Conservation (phyloP, 2,329 filamentous ascomycete genomes). For the Penicillium corylophilum region DNA sequence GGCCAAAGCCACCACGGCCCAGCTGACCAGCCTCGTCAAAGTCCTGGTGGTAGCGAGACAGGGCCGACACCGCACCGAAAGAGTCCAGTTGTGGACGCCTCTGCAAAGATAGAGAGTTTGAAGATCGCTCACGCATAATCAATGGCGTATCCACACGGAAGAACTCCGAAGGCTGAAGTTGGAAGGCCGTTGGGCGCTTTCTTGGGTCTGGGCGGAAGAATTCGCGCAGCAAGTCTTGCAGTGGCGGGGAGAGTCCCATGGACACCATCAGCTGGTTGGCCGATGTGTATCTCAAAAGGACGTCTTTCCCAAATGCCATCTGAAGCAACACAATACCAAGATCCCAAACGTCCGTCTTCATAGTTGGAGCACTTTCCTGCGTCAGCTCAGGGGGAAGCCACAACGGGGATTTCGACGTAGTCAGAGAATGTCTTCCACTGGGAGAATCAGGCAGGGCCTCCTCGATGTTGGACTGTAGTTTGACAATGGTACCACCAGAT, state of each 20-base stretch:
- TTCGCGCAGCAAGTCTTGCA: conserved; percentile 76
- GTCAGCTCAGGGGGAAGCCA: conserved; percentile 80
- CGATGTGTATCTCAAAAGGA: conserved; percentile 74
- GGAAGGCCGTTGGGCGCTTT: conserved; percentile 80
- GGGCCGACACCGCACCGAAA: conserved; percentile 51
- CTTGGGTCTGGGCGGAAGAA: conserved; percentile 84
- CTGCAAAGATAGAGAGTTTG: conserved; percentile 47
- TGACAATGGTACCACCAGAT: conserved; percentile 66
- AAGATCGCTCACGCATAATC: conserved; percentile 41
- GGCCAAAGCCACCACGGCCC: conserved; percentile 91
- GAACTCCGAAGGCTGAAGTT: conserved; percentile 57
- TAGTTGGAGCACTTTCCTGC: conserved; percentile 58
- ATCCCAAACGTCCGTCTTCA: conserved; percentile 92
- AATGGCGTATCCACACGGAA: conserved; percentile 43
- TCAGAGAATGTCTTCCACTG: conserved; percentile 31
- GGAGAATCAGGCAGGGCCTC: conserved; percentile 53
- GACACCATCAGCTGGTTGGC: conserved; percentile 71
- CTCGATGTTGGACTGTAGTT: conserved; percentile 51
- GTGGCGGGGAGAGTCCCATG: conserved; percentile 67
- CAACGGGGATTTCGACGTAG: conserved; percentile 71
- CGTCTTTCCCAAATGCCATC: conserved; percentile 85
- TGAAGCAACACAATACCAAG: conserved; percentile 88
- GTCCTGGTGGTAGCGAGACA: conserved; percentile 81
- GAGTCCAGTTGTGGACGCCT: conserved; percentile 63
- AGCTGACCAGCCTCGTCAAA: conserved; percentile 87